Conservation (phyloP, 2,329 filamentous ascomycete species). For the Ophiostoma novo-ulmi region DNA sequence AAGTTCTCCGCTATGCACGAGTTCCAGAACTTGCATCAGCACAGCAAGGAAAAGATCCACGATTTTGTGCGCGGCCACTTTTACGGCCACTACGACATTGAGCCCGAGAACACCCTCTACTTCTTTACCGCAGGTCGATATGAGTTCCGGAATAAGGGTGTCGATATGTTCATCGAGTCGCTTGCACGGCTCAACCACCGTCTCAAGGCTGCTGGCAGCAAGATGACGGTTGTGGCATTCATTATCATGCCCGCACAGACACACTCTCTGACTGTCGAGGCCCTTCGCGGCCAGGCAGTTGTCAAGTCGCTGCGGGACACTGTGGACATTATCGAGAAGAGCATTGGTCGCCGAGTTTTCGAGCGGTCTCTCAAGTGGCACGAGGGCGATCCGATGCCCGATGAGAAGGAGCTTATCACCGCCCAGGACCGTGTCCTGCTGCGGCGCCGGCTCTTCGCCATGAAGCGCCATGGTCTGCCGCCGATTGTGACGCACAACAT, state of each 20-base stretch:
- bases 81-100: conserved; percentile 96
- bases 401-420: conserved; percentile 93
- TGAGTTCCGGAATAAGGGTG: conserved; percentile 96
- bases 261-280: conserved; percentile 88
- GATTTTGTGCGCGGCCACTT: conserved; percentile 98
- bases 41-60: conserved; percentile 95
- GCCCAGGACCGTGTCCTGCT: conserved; percentile 88
- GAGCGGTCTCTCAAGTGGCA: conserved; percentile 94
- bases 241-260: conserved; percentile 99
- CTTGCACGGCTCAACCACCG: conserved; percentile 90
- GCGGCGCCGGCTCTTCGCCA: conserved; percentile 85
- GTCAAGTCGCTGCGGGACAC: conserved; percentile 95
- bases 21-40: conserved; percentile 96
- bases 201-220: conserved; percentile 77
- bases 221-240: conserved; percentile 92
- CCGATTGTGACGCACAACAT: conserved; percentile 99
- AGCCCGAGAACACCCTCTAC: conserved; percentile 93
- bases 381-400: conserved; percentile 86
- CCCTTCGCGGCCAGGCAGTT: conserved; percentile 91
- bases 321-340: conserved; percentile 84
- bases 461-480: conserved; percentile 86
- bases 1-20: conserved; percentile 98
- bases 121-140: conserved; percentile 97
- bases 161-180: conserved; percentile 99
- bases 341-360: conserved; percentile 89